Percentiles rank a stretch among this genome's conserved stretches.
These are phyloP conservation scores for Aspergillus asperescens DNA, from an alignment of 495 filamentous ascomycete species.

Conservation along the genomic window DNA sequence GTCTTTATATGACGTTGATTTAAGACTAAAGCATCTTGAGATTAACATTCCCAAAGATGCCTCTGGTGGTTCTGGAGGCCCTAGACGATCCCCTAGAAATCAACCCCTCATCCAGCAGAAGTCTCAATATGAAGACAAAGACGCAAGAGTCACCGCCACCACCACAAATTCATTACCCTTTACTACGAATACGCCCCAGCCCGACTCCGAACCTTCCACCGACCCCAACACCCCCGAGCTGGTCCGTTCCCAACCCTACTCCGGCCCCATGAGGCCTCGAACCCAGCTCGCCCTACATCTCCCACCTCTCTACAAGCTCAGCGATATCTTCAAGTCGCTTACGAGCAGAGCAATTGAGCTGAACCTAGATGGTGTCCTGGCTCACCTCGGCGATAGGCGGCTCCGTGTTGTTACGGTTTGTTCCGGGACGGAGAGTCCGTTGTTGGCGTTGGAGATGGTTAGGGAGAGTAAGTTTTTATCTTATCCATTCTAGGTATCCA, in stretches of 20 bases:
- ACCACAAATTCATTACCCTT: background rate
- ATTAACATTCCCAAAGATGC: background rate
- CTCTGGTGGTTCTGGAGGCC: background rate
- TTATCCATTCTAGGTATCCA: too few relatives aligned
- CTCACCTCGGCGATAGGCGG: constrained; percentile 33
- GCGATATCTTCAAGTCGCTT: constrained; percentile 49
- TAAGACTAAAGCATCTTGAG: background rate
- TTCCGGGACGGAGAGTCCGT: constrained; percentile 75
- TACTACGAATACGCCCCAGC: background rate
- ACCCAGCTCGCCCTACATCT: constrained; percentile 28
- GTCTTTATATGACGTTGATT: too few relatives aligned
- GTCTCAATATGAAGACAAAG: background rate
- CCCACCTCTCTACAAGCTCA: constrained; percentile 42
- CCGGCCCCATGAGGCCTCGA: background rate
- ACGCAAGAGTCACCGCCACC: too few relatives aligned
- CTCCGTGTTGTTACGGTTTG: constrained; percentile 72
- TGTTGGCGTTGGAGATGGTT: constrained; percentile 59
- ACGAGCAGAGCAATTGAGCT: constrained; percentile 33
- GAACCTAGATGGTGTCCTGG: constrained; percentile 33
- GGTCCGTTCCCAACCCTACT: constrained; percentile 10
- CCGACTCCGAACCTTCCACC: background rate
- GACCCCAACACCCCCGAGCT: constrained; percentile 19
- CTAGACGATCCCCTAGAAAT: background rate
- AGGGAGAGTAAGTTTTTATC: constrained; percentile 31
- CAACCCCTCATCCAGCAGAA: background rate